Percentiles rank a stretch among this genome's conserved stretches.
Evolutionary conservation across 805 yeast genomes (phyloP).

Genomic region (Kuraishia floccosa): DNA sequence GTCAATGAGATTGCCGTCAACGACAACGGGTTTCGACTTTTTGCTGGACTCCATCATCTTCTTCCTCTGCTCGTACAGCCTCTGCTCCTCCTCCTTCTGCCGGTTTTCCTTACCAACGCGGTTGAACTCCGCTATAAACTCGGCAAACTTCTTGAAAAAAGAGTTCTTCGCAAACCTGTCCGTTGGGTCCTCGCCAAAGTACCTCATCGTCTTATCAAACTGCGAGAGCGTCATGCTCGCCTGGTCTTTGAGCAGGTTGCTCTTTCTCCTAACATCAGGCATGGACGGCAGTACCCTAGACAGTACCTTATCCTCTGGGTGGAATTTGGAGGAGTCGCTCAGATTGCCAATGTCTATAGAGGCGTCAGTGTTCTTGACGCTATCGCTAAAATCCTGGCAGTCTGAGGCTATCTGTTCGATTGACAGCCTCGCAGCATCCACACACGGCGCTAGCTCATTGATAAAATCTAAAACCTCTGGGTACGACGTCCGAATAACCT

Average conservation of each 20-base stretch:
- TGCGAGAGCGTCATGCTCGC: slow-evolving; percentile 50
- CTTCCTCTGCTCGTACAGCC: slow-evolving; percentile 68
- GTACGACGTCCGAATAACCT: slow-evolving; percentile 70
- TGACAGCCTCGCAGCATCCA: slow-evolving; percentile 58
- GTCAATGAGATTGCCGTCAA: slow-evolving; percentile 14
- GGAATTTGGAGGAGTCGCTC: slow-evolving; percentile 67
- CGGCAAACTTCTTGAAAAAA: slow-evolving; percentile 72
- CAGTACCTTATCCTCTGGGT: slow-evolving; percentile 73
- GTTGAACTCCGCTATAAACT: slow-evolving; percentile 69
- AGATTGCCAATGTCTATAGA: slow-evolving; percentile 77
- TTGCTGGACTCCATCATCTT: slow-evolving; percentile 40
- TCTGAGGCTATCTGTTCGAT: slow-evolving; percentile 74
- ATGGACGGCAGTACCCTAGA: slow-evolving; percentile 50
- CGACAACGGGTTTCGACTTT: slow-evolving; percentile 13
- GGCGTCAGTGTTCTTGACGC: slow-evolving; percentile 56
- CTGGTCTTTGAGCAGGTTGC: slow-evolving; percentile 52
- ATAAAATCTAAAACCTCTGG: slow-evolving; percentile 69
- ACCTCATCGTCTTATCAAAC: slow-evolving; percentile 62
- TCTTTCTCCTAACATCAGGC: slow-evolving; percentile 66
- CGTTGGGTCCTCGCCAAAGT: slow-evolving; percentile 80
- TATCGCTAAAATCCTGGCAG: slow-evolving; percentile 49
- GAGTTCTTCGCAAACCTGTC: slow-evolving; percentile 57
- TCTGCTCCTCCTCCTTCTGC: slow-evolving; percentile 71
- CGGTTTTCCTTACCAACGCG: slow-evolving; percentile 72
- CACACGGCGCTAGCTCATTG: slow-evolving; percentile 54